Evolutionary conservation across 2,329 filamentous ascomycete genomes (phyloP).

Genomic region (Fusarium marasasianum): DNA sequence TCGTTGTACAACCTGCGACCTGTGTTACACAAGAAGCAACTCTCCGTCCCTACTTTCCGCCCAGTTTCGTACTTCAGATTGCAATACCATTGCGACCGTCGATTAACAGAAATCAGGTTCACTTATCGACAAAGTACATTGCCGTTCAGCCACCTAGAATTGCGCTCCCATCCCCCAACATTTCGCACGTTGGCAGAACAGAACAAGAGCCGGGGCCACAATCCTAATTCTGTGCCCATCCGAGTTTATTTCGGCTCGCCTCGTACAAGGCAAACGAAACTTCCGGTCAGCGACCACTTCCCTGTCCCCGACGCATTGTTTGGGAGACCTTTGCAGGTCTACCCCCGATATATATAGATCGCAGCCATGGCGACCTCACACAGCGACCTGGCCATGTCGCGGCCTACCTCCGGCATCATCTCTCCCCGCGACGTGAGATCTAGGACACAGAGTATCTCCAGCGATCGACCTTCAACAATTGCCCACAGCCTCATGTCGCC

Average conservation of each 20-base stretch:
- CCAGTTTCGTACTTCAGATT: constrained; percentile 28
- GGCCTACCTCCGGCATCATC: constrained; percentile 47
- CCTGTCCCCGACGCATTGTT: constrained; percentile 20
- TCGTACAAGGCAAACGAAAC: constrained; percentile 33
- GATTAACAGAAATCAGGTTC: constrained; percentile 40
- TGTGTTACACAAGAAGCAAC: constrained; percentile 39
- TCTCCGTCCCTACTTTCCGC: constrained; percentile 33
- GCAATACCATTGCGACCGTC: constrained; percentile 19
- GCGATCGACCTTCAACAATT: constrained; percentile 73
- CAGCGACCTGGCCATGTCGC: constrained; percentile 43
- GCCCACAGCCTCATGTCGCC: constrained; percentile 70
- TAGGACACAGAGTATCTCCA: constrained; percentile 72
- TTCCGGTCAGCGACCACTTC: constrained; percentile 23
- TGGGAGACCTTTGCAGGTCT: constrained; percentile 38
- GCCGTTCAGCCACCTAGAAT: constrained; percentile 29
- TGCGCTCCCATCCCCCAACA: constrained; percentile 10
- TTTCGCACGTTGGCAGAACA: constrained; percentile 20
- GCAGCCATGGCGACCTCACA: constrained; percentile 43
- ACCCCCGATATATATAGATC: constrained; percentile 37
- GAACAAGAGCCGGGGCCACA: constrained; percentile 17
- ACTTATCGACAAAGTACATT: constrained; percentile 17
- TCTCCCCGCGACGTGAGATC: constrained; percentile 54
- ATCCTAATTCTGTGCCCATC: constrained; percentile 31
- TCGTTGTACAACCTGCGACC: constrained; percentile 34
- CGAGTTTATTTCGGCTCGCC: constrained; percentile 26